phyloP scores from a whole-genome alignment of 2,329 filamentous ascomycete genomes.

The Colletotrichum neosansevieriae region DNA sequence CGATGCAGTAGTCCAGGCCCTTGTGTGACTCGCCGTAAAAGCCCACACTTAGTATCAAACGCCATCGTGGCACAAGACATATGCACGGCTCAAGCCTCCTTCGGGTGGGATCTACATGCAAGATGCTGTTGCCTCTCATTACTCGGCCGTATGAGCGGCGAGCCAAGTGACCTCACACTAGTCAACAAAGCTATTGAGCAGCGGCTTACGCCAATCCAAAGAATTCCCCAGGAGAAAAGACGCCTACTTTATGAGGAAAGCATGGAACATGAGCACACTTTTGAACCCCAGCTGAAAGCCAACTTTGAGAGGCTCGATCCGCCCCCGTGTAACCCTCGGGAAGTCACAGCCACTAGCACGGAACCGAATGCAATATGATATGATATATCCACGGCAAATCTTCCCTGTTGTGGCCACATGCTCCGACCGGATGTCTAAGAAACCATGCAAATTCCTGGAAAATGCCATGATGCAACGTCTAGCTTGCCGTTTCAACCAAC shows the following conservation, averaged over 20 bases:
- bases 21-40: constrained; percentile 4
- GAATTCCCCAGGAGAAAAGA: neutral
- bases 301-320: no score
- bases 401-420: neutral
- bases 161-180: neutral
- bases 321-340: constrained; percentile 17
- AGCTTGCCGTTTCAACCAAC: no score
- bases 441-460: neutral
- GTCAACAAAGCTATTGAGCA: neutral
- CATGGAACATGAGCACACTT: neutral
- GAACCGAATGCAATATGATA: neutral
- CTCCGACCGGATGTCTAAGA: constrained; percentile 5
- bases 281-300: constrained; percentile 2
- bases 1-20: constrained; percentile 5
- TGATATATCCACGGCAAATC: constrained; percentile 9
- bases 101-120: neutral
- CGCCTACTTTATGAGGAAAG: neutral
- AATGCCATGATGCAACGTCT: no score
- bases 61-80: constrained; percentile 9
- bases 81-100: constrained; percentile 13
- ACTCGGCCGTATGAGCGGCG: constrained; percentile 16
- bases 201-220: neutral
- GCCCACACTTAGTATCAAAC: constrained; percentile 15
- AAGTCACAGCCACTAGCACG: constrained; percentile 2
- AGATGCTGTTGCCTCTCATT: neutral